Conservation (phyloP, 2,329 filamentous ascomycete species). For the Akanthomyces lecanii region DNA sequence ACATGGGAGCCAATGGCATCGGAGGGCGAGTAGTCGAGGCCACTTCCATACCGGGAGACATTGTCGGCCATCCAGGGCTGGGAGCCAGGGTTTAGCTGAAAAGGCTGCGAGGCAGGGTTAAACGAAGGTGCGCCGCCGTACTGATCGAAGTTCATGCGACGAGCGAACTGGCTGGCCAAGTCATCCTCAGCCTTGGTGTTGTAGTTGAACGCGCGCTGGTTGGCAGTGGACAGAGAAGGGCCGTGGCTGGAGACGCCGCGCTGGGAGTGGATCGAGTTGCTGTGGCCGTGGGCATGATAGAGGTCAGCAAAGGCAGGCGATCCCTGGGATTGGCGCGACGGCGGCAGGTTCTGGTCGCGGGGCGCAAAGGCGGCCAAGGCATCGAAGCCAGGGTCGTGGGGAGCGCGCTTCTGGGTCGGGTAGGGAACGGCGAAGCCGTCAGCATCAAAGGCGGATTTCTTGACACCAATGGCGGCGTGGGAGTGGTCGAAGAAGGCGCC, state of each 20-base stretch:
- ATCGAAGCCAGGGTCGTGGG: conserved; percentile 39
- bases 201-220: conserved; percentile 33
- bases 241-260: conserved; percentile 43
- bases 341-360: conserved; percentile 52
- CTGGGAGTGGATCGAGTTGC: conserved; percentile 43
- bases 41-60: conserved; percentile 25
- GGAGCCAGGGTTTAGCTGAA: conserved; percentile 45
- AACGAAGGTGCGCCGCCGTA: conserved; percentile 22
- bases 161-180: conserved; percentile 32
- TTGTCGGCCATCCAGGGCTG: conserved; percentile 41
- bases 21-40: conserved; percentile 27
- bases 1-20: conserved; percentile 27
- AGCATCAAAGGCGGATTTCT: conserved; percentile 27
- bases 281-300: conserved; percentile 36
- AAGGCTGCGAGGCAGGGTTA: conserved; percentile 33
- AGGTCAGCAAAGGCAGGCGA: conserved; percentile 35
- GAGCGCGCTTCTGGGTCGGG: conserved; percentile 28
- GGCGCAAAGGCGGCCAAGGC: conserved; percentile 28
- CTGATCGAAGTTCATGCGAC: conserved; percentile 33
- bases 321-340: conserved; percentile 51
- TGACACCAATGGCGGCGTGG: conserved; percentile 42
- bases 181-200: conserved; percentile 38
- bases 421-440: conserved; percentile 26
- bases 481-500: conserved; percentile 43
- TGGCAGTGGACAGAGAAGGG: conserved; percentile 42